Percentiles rank a stretch among this genome's conserved stretches.
Evolutionary conservation across 306 rosid species (phyloP).

Genomic region (Hippophae gyantsensis): DNA sequence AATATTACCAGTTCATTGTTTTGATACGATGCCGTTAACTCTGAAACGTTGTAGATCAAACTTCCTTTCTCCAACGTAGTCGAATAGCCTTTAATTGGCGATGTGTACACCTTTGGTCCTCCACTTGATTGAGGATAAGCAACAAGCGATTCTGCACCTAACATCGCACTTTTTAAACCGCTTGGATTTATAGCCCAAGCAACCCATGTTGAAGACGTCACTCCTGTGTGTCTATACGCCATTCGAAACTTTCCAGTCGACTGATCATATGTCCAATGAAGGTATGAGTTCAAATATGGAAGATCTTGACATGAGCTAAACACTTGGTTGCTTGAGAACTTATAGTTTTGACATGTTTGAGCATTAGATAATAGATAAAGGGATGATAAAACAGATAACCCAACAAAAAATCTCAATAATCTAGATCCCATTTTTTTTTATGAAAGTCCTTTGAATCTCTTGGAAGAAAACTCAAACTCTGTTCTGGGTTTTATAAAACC

Average conservation of each 20-base stretch:
- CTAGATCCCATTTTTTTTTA: no score
- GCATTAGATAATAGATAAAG: constrained; percentile 9
- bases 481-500: no score
- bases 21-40: not conserved
- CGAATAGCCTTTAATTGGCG: not conserved
- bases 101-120: not conserved
- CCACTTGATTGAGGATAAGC: constrained; percentile 12
- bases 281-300: constrained; percentile 10
- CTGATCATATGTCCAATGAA: constrained; percentile 16
- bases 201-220: constrained; percentile 4
- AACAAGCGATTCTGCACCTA: constrained; percentile 16
- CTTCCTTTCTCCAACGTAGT: not conserved
- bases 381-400: not conserved
- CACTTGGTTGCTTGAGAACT: not conserved
- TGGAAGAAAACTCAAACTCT: no score
- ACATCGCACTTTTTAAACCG: not conserved
- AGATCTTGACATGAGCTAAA: constrained; percentile 15
- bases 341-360: constrained; percentile 15
- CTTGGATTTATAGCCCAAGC: constrained; percentile 18
- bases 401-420: no score
- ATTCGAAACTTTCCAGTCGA: not conserved
- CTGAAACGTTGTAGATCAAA: constrained; percentile 4
- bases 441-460: no score
- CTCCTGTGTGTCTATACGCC: constrained; percentile 8
- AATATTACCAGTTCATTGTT: constrained; percentile 9